These are phyloP conservation scores for Ammopiptanthus mongolicus DNA, from an alignment of 306 rosid species.

Conservation along the genomic window DNA sequence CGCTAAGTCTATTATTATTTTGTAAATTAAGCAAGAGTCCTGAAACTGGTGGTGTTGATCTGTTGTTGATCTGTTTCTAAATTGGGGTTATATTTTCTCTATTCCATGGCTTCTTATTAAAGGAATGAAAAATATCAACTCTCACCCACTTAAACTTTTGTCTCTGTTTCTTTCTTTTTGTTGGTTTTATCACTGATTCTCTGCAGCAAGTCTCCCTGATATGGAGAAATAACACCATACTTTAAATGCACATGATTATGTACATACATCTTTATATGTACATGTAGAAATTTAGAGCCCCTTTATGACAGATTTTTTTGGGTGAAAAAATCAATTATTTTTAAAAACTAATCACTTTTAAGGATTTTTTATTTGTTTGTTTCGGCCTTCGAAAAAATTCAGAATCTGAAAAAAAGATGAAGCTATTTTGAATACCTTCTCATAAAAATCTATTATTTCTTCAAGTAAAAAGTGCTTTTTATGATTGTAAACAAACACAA, in stretches of 20 bases:
- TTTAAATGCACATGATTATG: background rate
- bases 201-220: slow-evolving; percentile 1
- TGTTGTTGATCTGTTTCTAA: background rate
- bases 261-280: background rate
- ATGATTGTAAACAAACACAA: no score
- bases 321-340: no score
- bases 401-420: no score
- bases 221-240: background rate
- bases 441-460: no score
- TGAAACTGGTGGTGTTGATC: background rate
- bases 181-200: background rate
- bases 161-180: background rate
- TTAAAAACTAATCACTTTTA: no score
- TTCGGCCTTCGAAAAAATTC: no score
- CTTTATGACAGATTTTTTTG: no score
- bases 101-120: slow-evolving; percentile 3
- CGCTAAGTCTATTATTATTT: background rate
- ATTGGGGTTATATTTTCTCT: background rate
- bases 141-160: background rate
- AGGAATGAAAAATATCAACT: slow-evolving; percentile 6
- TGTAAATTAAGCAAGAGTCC: background rate
- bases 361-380: no score
- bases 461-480: no score
- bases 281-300: background rate
- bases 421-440: no score